These are phyloP conservation scores for Barnettozyma botsteinii DNA, from an alignment of 805 yeast species.

Conservation along the genomic window DNA sequence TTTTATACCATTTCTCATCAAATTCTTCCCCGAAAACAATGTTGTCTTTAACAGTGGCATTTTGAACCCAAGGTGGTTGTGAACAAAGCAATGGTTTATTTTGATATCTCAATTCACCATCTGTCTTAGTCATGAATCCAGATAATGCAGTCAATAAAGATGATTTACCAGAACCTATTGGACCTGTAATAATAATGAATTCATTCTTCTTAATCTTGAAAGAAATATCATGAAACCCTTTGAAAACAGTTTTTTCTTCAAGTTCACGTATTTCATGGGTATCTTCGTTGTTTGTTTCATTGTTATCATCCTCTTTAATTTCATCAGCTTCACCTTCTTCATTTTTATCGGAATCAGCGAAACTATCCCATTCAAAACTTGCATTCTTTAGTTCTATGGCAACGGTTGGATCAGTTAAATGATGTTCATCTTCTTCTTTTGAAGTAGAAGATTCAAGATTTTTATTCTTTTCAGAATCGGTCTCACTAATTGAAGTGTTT, in stretches of 20 bases:
- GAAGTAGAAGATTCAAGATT: background rate
- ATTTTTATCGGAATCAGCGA: too few relatives aligned
- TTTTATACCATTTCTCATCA: conserved; percentile 44
- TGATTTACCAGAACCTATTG: conserved; percentile 74
- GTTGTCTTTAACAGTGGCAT: conserved; percentile 63
- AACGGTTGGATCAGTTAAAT: conserved; percentile 13
- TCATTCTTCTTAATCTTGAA: conserved; percentile 51
- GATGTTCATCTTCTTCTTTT: background rate
- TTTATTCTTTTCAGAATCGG: conserved; percentile 16
- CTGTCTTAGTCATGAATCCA: conserved; percentile 53
- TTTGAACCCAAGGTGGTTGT: conserved; percentile 74
- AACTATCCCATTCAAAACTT: conserved; percentile 62
- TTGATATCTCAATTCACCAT: conserved; percentile 44
- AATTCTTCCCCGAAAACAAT: conserved; percentile 52
- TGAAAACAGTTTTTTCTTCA: conserved; percentile 29
- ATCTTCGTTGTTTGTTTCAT: conserved; percentile 18
- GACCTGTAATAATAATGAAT: conserved; percentile 68
- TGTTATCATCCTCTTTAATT: conserved; percentile 18
- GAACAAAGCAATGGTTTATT: conserved; percentile 46
- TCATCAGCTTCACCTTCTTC: conserved; percentile 13
- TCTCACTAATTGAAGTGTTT: conserved; percentile 26
- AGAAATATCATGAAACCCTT: conserved; percentile 42
- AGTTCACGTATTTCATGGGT: conserved; percentile 3
- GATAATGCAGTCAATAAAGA: conserved; percentile 61
- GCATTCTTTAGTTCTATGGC: conserved; percentile 51